Evolutionary conservation across 768 basidiomycete genomes (phyloP).

Genomic region (Lactifluus hygrophoroides): DNA sequence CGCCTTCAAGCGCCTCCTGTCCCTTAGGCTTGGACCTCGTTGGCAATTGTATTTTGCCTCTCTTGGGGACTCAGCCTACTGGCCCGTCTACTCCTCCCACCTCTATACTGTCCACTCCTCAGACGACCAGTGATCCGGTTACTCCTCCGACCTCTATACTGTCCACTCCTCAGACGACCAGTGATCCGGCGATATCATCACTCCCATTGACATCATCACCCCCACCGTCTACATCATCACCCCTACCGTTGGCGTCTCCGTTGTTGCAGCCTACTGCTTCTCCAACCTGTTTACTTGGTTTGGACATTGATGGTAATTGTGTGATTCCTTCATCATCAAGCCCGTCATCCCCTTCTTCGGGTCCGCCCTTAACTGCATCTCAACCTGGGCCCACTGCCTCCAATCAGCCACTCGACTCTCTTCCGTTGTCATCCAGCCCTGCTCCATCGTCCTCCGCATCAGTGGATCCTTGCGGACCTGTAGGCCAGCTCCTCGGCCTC

Average conservation of each 20-base stretch:
- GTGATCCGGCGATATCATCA: not conserved
- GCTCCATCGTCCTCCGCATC: slow-evolving; percentile 3
- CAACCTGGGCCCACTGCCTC: not conserved
- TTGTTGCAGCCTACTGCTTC: not conserved
- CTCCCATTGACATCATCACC: not conserved
- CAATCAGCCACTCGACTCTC: not conserved
- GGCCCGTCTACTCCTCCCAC: not conserved
- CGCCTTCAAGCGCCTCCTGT: not conserved
- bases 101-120: not conserved
- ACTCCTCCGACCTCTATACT: not conserved
- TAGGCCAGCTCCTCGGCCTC: slow-evolving; percentile 20
- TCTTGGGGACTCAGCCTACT: not conserved
- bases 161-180: not conserved
- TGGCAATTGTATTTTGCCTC: slow-evolving; percentile 1
- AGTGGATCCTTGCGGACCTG: slow-evolving; percentile 15
- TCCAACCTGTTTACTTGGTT: not conserved
- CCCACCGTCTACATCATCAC: not conserved
- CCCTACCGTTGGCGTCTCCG: not conserved
- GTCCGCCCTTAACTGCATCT: not conserved
- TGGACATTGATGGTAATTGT: not conserved
- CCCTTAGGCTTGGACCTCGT: not conserved
- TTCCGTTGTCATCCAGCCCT: not conserved
- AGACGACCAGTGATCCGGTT: not conserved
- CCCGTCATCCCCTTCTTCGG: not conserved
- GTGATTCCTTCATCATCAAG: not conserved